Evolutionary conservation across 2,329 filamentous ascomycete species (phyloP), one percentile per base, ranked within the genome.

Genomic region (Colletotrichum tanaceti): DNA sequence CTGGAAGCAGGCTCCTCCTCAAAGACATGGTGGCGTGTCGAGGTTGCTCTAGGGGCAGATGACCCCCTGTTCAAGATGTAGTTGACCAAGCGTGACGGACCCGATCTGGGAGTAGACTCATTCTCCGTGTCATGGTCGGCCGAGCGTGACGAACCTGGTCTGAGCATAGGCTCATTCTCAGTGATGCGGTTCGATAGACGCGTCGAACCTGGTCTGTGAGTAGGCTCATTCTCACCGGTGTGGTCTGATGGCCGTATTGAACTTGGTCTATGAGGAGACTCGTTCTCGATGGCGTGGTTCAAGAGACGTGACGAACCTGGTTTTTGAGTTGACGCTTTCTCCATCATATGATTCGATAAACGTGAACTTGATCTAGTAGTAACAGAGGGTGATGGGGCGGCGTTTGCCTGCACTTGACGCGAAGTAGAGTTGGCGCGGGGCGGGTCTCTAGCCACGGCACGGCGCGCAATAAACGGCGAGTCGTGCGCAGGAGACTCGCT

Each of bases 401-500:
- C 9, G 18, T 39, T 46, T 2, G 28, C 32, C 14, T 32, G 24
- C 4, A 49, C 14, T n/a, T 47, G 43, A 39, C 57, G 57, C 16
- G 44, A 14, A 14, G 35, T n/a, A 9, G n/a, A 5, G 16, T 22
- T 52, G 46, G 35, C 6, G 9, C 44, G 38, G 13, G 54, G 35
- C 5, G 50, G 22, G 13, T 46, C 50, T 32, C 24, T 43, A n/a
- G 44, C 4, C 10, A 55, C 22, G 5, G 41, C 22, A 24, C n/a
- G 38, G 22, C 38, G 16, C 13, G 38, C 24, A 24, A 43, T 14
- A 20, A 22, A 39, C 6, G 59, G 39, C 1, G 64, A 63, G 6
- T 43, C 38, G 7, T 20, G 14, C 10, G 11, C 22, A 20, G 58
- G 46, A 18, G 64, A 63, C 28, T 46, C 35, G 9, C 24, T 69